Base-by-base conservation (phyloP, 352 stramenopile genomes). In the Pythium inflatum region DNA sequence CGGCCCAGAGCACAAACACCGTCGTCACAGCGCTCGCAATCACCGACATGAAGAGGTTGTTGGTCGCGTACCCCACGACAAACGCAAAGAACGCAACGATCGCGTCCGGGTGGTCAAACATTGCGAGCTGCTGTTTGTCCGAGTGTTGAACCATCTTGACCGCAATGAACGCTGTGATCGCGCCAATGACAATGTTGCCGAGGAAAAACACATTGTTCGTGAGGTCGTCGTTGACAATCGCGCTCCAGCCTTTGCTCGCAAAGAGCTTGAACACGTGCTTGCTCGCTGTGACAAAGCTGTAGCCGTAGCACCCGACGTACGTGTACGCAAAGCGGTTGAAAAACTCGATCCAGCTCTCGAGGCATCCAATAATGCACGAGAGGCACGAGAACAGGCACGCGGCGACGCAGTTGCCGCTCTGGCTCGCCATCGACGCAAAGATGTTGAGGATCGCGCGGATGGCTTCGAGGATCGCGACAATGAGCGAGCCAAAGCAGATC, bases 401-500 rank as follows among this genome's bases (percentile, higher is more conserved):
- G 5, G 87, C 77, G 40, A 87, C 87, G 70, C 89, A 97, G 64
- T 90, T 95, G 66, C 86, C 88, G 33, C 78, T 91, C 53, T 82
- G 68, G 38, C 67, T 77, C 22, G 84, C 74, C 40, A 91, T 74
- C 64, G 75, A 87, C 63, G 85, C 74, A 28, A 97, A 62, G 31
- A 88, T 80, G 58, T 82, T 81, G 46, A 95, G 70, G 36, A 93
- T 80, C 68, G 80, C 77, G 28, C 83, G 76, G 22, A 94, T 80
- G 27, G 89, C 84, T 60, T 97, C 85, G n/a, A 97, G 73, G 43
- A 97, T 89, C n/a, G 91, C 90, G 51, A 97, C 91, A 41, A 97
- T 87, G 40, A 97, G 81, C 58, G 90, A 97, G 22, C 91, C 91
- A 56, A 97, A 93, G 81, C 87, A 98, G 68, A 99, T 98, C 33